Evolutionary conservation across 208 protist species (phyloP), one percentile per base, ranked within the genome.

Genomic region (Wallacemonas rigidus): DNA sequence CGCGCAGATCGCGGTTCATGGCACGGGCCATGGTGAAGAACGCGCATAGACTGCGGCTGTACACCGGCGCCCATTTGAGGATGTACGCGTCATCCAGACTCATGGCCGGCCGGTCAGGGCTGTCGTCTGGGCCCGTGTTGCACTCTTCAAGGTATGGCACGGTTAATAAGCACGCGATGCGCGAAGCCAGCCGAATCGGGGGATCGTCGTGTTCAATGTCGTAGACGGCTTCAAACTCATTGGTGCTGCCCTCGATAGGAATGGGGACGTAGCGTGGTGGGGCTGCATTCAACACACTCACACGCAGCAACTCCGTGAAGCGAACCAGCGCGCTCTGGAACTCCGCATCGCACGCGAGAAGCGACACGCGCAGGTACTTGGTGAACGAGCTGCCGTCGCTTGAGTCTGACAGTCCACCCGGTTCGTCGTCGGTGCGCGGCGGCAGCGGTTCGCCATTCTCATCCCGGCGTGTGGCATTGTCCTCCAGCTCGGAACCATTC

Each of bases 61-160:
- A 97, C 61, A 95, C 88, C 53, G 91, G 91, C 8, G 88, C 79
- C 87, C 88, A 94, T 41, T 89, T 79, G 47, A 94, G 91, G 41
- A 51, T 56, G 39, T 55, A 56, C 12, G 79, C 67, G 55, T 87
- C 78, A 36, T 58, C 58, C 40, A 47, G 38, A 15, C 4, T n/a
- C 43, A 62, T 78, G 48, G 9, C 55, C 47, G n/a, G 8, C 6
- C 55, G 45, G 43, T 64, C 60, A 3, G 45, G 17, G 44, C 75
- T 64, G 12, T 41, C 14, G 7, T 6, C 4, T 4, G 6, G 8
- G n/a, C 78, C 67, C 40, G 53, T 44, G 12, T 36, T 48, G 60
- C 58, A 56, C 35, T 56, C 44, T 14, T 73, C 72, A n/a, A 82
- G 72, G 64, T 93, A 95, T 35, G 90, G 90, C 14, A 93, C 55